Base-by-base conservation (phyloP, 192 early-diverging fungal genomes). In the Backusella tarrabulga region DNA sequence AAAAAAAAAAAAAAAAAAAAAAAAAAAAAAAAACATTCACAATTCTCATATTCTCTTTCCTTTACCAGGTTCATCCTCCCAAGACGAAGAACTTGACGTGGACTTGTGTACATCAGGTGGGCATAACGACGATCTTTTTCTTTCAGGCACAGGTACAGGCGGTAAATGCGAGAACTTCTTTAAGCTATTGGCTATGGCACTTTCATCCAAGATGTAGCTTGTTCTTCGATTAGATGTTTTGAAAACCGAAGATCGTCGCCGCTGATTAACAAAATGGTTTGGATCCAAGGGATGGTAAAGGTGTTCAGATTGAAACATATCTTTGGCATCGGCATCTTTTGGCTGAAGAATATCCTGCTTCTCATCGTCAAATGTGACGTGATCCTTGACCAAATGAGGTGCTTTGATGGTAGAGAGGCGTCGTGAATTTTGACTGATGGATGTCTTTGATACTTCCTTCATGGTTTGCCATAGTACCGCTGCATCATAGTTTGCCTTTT, bases 381-480 rank as follows among this genome's bases (percentile, higher is more conserved):
- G 26, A 9, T 50, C 41, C 21, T 72, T 72, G 40, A 23, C 17
- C 23, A 29, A 2, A 44, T 72, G 14, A 0, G 44, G 21, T 26
- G 34, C 17, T 41, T 40, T 17, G 8, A 36, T 34, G 4, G 12
- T 41, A 34, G 72, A 9, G 29, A 26, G 38, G 41, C 46, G 26
- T 42, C 4, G 42, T 11, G 29, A 9, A 1, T 44, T 54, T 42
- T 73, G 35, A 3, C 32, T 75, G 5, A 21, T 63, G 36, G 11
- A 67, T 17, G 67, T 52, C n/a, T 68, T 67, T 29, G 63, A 67
- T 21, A 60, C 52, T 21, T 68, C 75, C 21, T 68, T 68, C 67
- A 77, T 77, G 1, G 40, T 69, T 34, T 77, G 67, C 68, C 68
- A 77, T 41, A 77, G n/a, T 17, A 77, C 44, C 2, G 32, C 34